These are phyloP conservation scores for Diaporthe ilicicola DNA, from an alignment of 2,329 filamentous ascomycete genomes.

Conservation along the genomic window DNA sequence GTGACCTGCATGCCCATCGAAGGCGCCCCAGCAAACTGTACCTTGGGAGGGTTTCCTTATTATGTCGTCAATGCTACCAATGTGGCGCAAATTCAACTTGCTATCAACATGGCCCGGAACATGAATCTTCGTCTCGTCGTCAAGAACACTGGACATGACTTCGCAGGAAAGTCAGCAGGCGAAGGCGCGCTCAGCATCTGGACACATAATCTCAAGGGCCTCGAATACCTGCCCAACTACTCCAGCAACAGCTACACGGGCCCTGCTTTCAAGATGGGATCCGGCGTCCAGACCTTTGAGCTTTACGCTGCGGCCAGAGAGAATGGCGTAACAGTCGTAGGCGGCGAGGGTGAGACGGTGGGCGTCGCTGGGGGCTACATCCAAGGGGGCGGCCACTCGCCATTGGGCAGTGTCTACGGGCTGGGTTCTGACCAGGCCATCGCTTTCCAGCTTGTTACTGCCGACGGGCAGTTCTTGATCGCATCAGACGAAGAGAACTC, in stretches of 20 bases:
- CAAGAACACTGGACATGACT: slow-evolving; percentile 62
- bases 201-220: slow-evolving; percentile 46
- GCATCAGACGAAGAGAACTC: slow-evolving; percentile 50
- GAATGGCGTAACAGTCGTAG: slow-evolving; percentile 57
- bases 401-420: slow-evolving; percentile 57
- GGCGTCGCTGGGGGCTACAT: slow-evolving; percentile 57
- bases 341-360: slow-evolving; percentile 55
- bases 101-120: slow-evolving; percentile 55
- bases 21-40: slow-evolving; percentile 42
- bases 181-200: slow-evolving; percentile 48
- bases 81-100: slow-evolving; percentile 54
- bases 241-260: slow-evolving; percentile 47
- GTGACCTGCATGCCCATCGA: slow-evolving; percentile 45
- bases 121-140: slow-evolving; percentile 59
- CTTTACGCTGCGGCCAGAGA: slow-evolving; percentile 57
- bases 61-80: slow-evolving; percentile 52
- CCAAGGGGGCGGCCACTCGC: slow-evolving; percentile 63
- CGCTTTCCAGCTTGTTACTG: slow-evolving; percentile 55
- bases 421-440: slow-evolving; percentile 59
- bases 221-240: slow-evolving; percentile 43
- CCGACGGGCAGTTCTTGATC: slow-evolving; percentile 51
- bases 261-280: slow-evolving; percentile 61
- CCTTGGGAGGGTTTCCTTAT: slow-evolving; percentile 50
- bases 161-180: slow-evolving; percentile 48
- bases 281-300: slow-evolving; percentile 62